A percentile compares a stretch with the other conserved stretches of the same genome.
Conservation (phyloP, 1,284 basidiomycete genomes). For the Dichomitus squalens region DNA sequence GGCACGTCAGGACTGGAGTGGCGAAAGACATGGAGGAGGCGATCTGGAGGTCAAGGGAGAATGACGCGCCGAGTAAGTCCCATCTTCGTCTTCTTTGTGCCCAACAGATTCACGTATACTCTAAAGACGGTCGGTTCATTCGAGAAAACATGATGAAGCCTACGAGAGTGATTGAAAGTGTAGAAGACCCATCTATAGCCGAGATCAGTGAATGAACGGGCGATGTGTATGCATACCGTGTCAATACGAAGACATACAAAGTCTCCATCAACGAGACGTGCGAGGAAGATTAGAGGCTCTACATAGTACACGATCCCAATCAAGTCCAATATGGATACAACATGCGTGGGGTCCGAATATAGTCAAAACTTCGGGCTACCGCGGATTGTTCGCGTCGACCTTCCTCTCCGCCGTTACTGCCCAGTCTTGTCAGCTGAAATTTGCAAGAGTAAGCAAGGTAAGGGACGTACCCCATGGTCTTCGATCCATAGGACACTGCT, state of each 20-base stretch:
- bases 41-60: conserved; percentile 68
- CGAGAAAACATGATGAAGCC: conserved; percentile 58
- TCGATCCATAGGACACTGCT: conserved; percentile 94
- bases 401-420: conserved; percentile 42
- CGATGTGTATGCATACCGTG: not conserved
- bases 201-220: not conserved
- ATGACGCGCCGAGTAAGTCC: conserved; percentile 75
- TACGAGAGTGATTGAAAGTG: conserved; percentile 53
- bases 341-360: not conserved
- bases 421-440: not conserved
- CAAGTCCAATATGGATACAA: conserved; percentile 22
- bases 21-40: conserved; percentile 69
- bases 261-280: not conserved
- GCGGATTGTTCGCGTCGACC: conserved; percentile 23
- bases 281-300: not conserved
- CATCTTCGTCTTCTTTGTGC: not conserved
- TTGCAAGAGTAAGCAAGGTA: not conserved
- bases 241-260: too few species aligned
- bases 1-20: conserved; percentile 80
- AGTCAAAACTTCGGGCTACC: not conserved
- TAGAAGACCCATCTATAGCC: conserved; percentile 42
- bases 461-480: conserved; percentile 83
- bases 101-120: not conserved
- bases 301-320: conserved; percentile 10
- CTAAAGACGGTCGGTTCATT: conserved; percentile 55